Base-by-base conservation (phyloP, 371 early-diverging fungal species). In the Batkoa obscura region DNA sequence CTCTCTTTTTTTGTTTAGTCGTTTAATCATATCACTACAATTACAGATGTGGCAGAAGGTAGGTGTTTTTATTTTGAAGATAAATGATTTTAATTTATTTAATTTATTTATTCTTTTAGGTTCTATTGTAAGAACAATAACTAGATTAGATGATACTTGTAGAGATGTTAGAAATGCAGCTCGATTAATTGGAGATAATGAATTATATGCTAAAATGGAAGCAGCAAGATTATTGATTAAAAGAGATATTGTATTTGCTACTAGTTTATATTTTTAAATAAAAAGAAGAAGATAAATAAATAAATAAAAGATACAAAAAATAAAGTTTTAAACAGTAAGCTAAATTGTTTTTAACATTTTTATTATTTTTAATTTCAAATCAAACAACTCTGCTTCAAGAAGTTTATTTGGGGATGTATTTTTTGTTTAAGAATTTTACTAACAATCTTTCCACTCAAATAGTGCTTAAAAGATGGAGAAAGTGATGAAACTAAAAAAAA, bases 211-310 rank as follows among this genome's bases (percentile, higher is more conserved):
- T 46, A 92, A 95, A 71, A 95, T 99, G 89, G 89, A 92, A 59
- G 78, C 82, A 48, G 98, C 95, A 2, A 79, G 86, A 47, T 80
- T 79, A 61, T 72, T 82, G 34, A 96, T 99, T 62, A 87, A 93
- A 61, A 82, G 99, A 58, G 99, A 98, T 68, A 98, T 99, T 71
- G 95, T 98, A 17, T 99, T 98, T 87, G 94, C 97, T 0, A 88
- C 90, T 17, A 88, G 88, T 56, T 75, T 99, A 15, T 56, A 43
- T 50, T 42, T 56, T 9, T 47, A 43, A 54, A 45, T 50, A n/a
- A n/a, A n/a, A n/a, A n/a, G n/a, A n/a, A n/a, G n/a, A n/a, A n/a
- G n/a, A n/a, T n/a, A n/a, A n/a, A n/a, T n/a, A n/a, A n/a, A n/a
- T n/a, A n/a, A n/a, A n/a, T n/a, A n/a, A n/a, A n/a, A n/a, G n/a